Evolutionary conservation across 805 yeast species (phyloP).

Genomic region (Maudiozyma serrabonitensis): DNA sequence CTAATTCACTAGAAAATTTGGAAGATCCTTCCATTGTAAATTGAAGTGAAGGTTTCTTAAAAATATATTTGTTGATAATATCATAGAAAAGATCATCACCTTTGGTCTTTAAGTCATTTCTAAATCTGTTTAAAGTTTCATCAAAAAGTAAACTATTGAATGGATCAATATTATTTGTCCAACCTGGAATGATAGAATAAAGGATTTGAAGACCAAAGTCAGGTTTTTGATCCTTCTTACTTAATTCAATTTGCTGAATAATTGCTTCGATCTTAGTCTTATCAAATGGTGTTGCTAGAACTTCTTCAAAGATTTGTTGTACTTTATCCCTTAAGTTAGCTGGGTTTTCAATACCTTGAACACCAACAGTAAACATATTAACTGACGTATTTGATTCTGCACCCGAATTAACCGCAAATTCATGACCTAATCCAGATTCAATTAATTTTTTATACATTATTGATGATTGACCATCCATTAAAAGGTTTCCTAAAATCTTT

Average conservation of each 20-base stretch:
- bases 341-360: slow-evolving; percentile 60
- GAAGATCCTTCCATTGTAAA: slow-evolving; percentile 70
- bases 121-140: slow-evolving; percentile 47
- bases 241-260: slow-evolving; percentile 76
- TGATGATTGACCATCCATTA: slow-evolving; percentile 87
- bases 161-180: slow-evolving; percentile 79
- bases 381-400: slow-evolving; percentile 71
- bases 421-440: slow-evolving; percentile 77
- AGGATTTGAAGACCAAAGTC: slow-evolving; percentile 79
- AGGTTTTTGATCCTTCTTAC: slow-evolving; percentile 78
- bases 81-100: slow-evolving; percentile 53
- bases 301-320: slow-evolving; percentile 35
- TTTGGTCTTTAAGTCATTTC: slow-evolving; percentile 41
- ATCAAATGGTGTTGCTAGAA: slow-evolving; percentile 39
- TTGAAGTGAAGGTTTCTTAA: slow-evolving; percentile 49
- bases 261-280: slow-evolving; percentile 67
- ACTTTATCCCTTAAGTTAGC: slow-evolving; percentile 40
- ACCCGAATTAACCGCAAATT: slow-evolving; percentile 81
- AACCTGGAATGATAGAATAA: slow-evolving; percentile 67
- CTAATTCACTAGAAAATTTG: slow-evolving; percentile 41
- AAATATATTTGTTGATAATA: slow-evolving; percentile 44
- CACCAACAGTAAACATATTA: slow-evolving; percentile 73
- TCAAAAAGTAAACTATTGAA: slow-evolving; percentile 59
- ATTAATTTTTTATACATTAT: slow-evolving; percentile 80
- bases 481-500: slow-evolving; percentile 57